phyloP scores from a whole-genome alignment of 306 rosid genomes.

The Malus sylvestris region DNA sequence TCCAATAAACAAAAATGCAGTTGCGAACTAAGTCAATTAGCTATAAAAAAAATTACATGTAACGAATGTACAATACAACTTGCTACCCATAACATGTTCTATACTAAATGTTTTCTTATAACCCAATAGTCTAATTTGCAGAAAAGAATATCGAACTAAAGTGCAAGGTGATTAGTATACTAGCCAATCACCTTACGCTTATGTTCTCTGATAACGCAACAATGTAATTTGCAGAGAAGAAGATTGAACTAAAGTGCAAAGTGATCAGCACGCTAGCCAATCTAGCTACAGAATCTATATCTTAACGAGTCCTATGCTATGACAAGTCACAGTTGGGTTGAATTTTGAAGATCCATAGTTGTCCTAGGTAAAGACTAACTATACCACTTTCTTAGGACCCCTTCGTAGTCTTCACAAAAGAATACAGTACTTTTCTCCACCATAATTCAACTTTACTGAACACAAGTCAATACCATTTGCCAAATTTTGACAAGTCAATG shows the following conservation, averaged over 20 bases:
- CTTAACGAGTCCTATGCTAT: background rate
- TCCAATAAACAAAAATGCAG: background rate
- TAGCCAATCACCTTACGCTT: background rate
- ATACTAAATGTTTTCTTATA: background rate
- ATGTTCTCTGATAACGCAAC: background rate
- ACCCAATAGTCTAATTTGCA: background rate
- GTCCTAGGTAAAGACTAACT: background rate
- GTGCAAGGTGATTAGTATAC: background rate
- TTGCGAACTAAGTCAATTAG: background rate
- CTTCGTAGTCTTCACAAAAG: conserved; percentile 2
- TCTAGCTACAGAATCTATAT: background rate
- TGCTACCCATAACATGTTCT: too few relatives aligned
- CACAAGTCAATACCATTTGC: conserved; percentile 26
- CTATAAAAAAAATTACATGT: background rate
- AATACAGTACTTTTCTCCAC: background rate
- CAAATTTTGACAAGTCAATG: conserved; percentile 28
- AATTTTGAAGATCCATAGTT: background rate
- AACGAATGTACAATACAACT: background rate
- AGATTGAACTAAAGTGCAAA: background rate
- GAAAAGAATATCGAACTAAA: too few relatives aligned
- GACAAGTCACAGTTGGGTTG: background rate
- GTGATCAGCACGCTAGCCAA: background rate
- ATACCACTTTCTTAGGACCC: conserved; percentile 19
- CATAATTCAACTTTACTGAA: background rate
- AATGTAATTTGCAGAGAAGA: accelerated